These are phyloP conservation scores for Glomus cerebriforme DNA, from an alignment of 192 early-diverging fungal genomes.

Conservation along the genomic window DNA sequence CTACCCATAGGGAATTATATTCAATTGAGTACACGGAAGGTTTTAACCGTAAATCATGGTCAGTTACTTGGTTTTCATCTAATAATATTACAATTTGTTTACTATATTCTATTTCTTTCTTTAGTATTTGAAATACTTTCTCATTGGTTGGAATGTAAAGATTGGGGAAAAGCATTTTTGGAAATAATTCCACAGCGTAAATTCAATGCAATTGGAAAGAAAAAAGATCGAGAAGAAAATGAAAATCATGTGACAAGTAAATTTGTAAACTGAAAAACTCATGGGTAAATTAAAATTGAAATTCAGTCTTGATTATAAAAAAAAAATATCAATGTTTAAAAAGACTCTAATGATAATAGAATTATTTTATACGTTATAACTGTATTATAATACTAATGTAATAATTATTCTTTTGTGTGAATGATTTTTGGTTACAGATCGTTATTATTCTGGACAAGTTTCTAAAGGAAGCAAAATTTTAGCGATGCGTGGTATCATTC, in stretches of 20 bases:
- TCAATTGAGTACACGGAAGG: conserved; percentile 74
- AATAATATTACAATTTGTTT: neutral
- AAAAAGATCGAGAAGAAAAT: neutral
- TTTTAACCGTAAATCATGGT: conserved; percentile 94
- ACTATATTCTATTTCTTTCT: neutral
- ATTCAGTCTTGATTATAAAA: no score
- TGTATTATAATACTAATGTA: no score
- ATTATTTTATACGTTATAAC: no score
- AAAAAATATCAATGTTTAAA: no score
- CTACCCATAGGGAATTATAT: conserved; percentile 89
- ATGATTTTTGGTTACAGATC: no score
- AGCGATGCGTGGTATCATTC: neutral
- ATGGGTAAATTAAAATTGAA: no score
- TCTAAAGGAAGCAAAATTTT: conserved; percentile 15
- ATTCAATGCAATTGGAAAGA: conserved; percentile 43
- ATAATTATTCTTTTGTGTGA: no score
- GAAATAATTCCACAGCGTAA: conserved; percentile 94
- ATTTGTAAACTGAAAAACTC: no score
- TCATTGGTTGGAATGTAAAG: conserved; percentile 68
- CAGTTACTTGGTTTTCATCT: neutral
- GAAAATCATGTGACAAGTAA: no score
- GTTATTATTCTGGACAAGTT: neutral
- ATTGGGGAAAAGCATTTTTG: conserved; percentile 88
- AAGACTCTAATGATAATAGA: no score
- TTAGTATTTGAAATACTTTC: conserved; percentile 89